Evolutionary conservation across 139 green algal species (phyloP).

Genomic region (Chlamydomonas eustigma): DNA sequence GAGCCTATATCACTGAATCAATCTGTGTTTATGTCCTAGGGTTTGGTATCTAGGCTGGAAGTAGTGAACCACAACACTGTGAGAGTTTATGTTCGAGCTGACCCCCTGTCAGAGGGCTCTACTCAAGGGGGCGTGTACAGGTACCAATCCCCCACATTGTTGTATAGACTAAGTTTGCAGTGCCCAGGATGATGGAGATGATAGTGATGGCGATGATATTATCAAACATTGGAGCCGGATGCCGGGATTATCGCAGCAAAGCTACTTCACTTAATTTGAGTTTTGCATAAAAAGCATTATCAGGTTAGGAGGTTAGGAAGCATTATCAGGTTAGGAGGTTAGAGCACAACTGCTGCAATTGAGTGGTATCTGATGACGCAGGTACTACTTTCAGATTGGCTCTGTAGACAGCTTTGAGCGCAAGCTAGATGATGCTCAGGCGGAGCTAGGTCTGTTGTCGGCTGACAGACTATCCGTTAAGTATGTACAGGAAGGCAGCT

Average conservation of each 20-base stretch:
- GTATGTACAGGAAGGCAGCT: constrained; percentile 46
- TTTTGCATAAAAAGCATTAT: no score
- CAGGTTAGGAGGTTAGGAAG: background rate
- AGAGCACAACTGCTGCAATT: background rate
- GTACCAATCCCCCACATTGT: no score
- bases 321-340: background rate
- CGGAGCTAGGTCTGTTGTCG: constrained; percentile 42
- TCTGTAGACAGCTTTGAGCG: constrained; percentile 92
- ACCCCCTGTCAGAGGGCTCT: constrained; percentile 2
- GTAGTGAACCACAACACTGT: constrained; percentile 88
- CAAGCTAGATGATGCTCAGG: constrained; percentile 92
- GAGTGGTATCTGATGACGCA: background rate
- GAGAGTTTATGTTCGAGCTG: constrained; percentile 52
- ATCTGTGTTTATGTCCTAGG: constrained; percentile 16
- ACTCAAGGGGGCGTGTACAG: no score
- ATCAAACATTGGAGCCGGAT: background rate
- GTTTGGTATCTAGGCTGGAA: constrained; percentile 81
- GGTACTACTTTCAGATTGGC: constrained; percentile 96
- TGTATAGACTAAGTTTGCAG: no score
- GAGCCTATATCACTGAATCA: background rate
- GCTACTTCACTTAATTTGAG: background rate
- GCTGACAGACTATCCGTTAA: constrained; percentile 49
- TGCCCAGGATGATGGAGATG: no score
- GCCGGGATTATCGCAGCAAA: background rate
- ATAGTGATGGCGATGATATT: no score